phyloP scores from a whole-genome alignment of 345 rosid genomes.

The Cardamine occulta region DNA sequence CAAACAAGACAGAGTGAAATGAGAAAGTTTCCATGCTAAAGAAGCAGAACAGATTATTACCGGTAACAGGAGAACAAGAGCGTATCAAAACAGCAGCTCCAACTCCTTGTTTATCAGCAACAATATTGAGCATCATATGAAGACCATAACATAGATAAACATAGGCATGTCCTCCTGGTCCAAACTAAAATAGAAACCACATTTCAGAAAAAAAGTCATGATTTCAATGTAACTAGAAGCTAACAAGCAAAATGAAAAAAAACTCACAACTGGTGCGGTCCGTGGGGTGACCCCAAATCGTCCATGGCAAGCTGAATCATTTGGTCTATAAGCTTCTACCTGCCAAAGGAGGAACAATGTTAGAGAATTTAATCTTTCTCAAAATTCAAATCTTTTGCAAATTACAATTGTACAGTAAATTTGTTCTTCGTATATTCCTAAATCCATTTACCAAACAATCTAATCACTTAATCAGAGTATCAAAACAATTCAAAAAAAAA shows the following conservation, averaged over 20 bases:
- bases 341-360: constrained; percentile 26
- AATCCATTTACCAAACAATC: background rate
- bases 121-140: constrained; percentile 89
- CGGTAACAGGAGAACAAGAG: constrained; percentile 81
- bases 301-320: constrained; percentile 95
- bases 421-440: constrained; percentile 2
- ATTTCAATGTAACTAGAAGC: background rate
- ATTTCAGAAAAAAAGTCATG: background rate
- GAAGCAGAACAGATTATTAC: constrained; percentile 47
- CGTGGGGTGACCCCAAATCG: constrained; percentile 82
- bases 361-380: background rate
- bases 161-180: constrained; percentile 92
- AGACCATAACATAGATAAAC: constrained; percentile 96
- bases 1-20: background rate
- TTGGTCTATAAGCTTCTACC: constrained; percentile 96
- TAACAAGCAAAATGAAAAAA: constrained; percentile 9
- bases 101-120: constrained; percentile 86
- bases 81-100: constrained; percentile 93
- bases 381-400: background rate
- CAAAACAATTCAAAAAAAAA: background rate
- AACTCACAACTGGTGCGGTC: constrained; percentile 84
- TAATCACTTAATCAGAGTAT: background rate
- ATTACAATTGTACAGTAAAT: background rate
- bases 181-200: constrained; percentile 62
- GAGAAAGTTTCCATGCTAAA: background rate